Base-by-base conservation (phyloP, 1,284 basidiomycete genomes). In the Rhodotorula sp. region DNA sequence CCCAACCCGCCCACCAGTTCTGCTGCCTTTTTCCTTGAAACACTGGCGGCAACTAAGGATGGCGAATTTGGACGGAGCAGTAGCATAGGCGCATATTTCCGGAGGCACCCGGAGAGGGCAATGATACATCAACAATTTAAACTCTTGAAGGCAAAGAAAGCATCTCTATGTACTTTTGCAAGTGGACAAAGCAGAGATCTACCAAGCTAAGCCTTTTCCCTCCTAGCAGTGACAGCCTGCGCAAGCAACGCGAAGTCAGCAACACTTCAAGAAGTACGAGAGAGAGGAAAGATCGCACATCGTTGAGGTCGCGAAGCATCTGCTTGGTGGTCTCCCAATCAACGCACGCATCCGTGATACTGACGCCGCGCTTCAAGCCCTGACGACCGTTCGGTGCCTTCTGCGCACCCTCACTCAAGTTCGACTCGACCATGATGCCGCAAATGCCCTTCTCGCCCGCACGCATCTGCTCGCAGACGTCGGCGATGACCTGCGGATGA, bases 391-490 rank as follows among this genome's bases (percentile, higher is more conserved):
- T 76, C 1, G 90, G 89, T 26, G 91, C 88, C 76, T 91, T 90
- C 82, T 96, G 93, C 72, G 88, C 84, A 26, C 93, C 93, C 55
- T 86, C 89, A 78, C 90, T 89, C 81, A 98, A 87, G 81, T 97
- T 91, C 51, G 88, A 90, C 83, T 99, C 95, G 79, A 99, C 87
- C 94, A 98, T 97, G 74, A 97, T 91, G 70, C 95, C 94, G 2
- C 91, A 94, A 80, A 98, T 91, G 65, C 86, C 84, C 68, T 81
- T 85, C 75, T 93, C 87, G 57, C 93, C 94, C 13, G 85, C 85
- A 16, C 80, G 83, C 66, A 98, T 86, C 82, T 98, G 94, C 26
- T 81, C 81, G 79, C 89, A 90, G 75, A 97, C 86, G 77, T 86
- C 82, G 62, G 86, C 86, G 62, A 94, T 81, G 58, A 95, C 78